Evolutionary conservation across 2,329 filamentous ascomycete species (phyloP), one percentile per base, ranked within the genome.

Genomic region (Trichoderma pleuroti): DNA sequence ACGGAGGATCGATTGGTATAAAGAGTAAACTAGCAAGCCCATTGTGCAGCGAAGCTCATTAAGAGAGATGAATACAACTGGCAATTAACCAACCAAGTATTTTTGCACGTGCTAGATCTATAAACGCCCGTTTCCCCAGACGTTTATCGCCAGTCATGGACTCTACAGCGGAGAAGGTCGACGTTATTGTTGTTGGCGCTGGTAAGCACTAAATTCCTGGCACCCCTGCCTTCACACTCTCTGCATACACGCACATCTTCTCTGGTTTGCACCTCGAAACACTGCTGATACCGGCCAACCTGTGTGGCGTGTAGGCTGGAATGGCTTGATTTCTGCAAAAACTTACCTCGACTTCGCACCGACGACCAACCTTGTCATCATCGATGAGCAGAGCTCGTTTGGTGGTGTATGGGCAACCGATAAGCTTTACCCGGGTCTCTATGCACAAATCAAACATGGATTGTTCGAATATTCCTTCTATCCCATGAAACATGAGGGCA

Each of bases 381-480:
- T 78, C 36, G 76, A 78, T 60, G 68, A 76, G 10, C 57, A 75
- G 11, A 57, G 39, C 8, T 72, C 76, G 0, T 73, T 78, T 24
- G 77, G 77, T 3, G 77, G 77, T 4, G 72, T 74, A 3, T 78
- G 77, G 77, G 72, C 70, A 36, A 64, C 46, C 0, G 76, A 78
- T 59, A 76, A 71, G 71, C 73, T 78, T 21, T 78, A 78, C 42
- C 76, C 76, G 2, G 77, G 46, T 36, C 73, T 78, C 8, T 76
- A 68, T n/a, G 80, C 80, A 5, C 78, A 82, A 72, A 76, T 80
- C 67, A 77, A 75, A 28, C 72, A 74, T 70, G 76, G 76, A 1
- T 73, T 77, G 4, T 81, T 82, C 72, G 75, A 82, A 46, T 81
- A 80, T 72, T 75, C 76, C 5, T 76, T 74, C 73, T 77, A 73